Evolutionary conservation across 202 grass and related monocot species (phyloP), one percentile per base, ranked within the genome.

Genomic region (Musa balbisiana): DNA sequence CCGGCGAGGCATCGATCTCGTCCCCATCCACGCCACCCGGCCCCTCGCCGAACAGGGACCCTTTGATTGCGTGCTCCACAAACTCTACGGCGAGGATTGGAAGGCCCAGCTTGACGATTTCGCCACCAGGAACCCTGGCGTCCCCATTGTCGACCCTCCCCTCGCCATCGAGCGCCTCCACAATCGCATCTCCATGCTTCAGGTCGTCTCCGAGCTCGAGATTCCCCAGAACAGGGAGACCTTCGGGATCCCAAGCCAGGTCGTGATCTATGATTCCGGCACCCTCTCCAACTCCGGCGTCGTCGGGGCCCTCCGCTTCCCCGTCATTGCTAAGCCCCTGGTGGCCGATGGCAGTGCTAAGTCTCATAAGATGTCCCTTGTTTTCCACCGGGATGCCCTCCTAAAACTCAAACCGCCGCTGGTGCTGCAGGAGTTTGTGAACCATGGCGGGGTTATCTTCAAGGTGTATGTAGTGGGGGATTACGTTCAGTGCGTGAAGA

Each of bases 391-490:
- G 73, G 90, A 97, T 0, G 93, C 87, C 8, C 85, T 97, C 60
- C 63, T 53, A 60, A 89, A 87, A 82, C 86, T 92, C 64, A 89
- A 87, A 72, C 90, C 93, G 9, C 90, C 93, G 68, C 91, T 97
- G 49, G 93, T 97, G 72, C 90, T 97, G 24, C 93, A 97, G 74
- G 90, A 97, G 87, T 97, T 92, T 82, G 85, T 97, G 76, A 97
- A 97, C 78, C 93, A 97, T 64, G 93, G 93, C 2, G 93, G 93
- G 75, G 87, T 97, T 66, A 92, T 97, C 69, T 97, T 97, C 80
- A 97, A 97, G 90, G 93, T 92, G 51, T 97, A 97, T 77, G 90
- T 92, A 67, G 93, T 97, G 64, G 93, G 88, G 68, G 81, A 73
- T 15, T 76, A 89, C 78, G 88, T 97, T 71, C 90, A 87, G 52